phyloP scores from a whole-genome alignment of 2,329 filamentous ascomycete species.

The Talaromyces verruculosus region DNA sequence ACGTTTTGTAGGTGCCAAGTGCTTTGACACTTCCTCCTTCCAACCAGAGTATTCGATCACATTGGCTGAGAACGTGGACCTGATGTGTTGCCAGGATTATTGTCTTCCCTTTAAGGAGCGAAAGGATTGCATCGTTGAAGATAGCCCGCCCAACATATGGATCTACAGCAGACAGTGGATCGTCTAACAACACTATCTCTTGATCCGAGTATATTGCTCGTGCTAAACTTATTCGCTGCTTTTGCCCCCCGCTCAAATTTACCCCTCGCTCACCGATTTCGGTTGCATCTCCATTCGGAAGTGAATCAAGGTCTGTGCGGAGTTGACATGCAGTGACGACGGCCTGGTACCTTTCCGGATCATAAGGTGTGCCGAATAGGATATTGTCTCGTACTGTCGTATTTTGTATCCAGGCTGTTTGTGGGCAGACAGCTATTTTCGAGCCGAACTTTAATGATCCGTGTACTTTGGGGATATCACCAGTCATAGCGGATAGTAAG shows the following conservation, averaged over 20 bases:
- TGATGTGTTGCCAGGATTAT: conserved; percentile 8
- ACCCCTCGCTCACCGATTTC: conserved; percentile 57
- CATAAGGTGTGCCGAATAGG: conserved; percentile 58
- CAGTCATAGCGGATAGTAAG: conserved; percentile 5
- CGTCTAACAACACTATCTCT: conserved; percentile 3
- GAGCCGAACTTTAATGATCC: not conserved
- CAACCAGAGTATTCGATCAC: conserved; percentile 7
- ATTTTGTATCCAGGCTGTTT: conserved; percentile 64
- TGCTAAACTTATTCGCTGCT: conserved; percentile 4
- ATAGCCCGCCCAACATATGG: conserved; percentile 7
- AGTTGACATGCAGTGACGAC: conserved; percentile 62
- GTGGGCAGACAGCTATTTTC: conserved; percentile 49
- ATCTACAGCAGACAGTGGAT: conserved; percentile 9
- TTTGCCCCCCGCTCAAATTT: conserved; percentile 1
- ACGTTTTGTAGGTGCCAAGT: conserved; percentile 6
- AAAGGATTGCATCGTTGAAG: conserved; percentile 5
- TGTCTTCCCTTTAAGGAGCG: conserved; percentile 2
- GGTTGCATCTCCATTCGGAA: conserved; percentile 58
- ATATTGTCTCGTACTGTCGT: conserved; percentile 66
- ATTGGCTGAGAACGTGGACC: not conserved
- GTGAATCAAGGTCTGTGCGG: conserved; percentile 53
- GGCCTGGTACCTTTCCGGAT: conserved; percentile 55
- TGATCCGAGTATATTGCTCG: conserved; percentile 6
- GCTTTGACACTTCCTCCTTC: conserved; percentile 6
- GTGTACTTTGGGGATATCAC: conserved; percentile 1